Base-by-base conservation (phyloP, 441 rosid species). In the Erysimum pusillum region DNA sequence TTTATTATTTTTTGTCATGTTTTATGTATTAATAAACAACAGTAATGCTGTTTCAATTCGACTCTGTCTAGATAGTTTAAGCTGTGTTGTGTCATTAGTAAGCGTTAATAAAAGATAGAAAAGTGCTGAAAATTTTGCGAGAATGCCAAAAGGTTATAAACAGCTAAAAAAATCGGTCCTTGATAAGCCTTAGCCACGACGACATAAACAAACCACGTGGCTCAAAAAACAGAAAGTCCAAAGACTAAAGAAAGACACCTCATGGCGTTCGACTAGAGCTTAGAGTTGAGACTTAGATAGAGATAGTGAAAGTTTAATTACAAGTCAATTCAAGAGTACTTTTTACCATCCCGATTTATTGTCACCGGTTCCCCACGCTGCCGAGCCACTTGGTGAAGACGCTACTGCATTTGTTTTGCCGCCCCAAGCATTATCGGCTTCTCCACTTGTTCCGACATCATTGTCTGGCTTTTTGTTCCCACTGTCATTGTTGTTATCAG, bases 361-460 rank as follows among this genome's bases (percentile, higher is more conserved):
- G 34, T 44, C 65, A 64, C 64, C 28, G 18, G 71, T 58, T 58
- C 67, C 28, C 78, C 78, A 75, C 5, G 58, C 17, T 7, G 38
- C 10, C 20, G 75, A 51, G 68, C 54, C 67, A 60, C 68, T 39
- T 13, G 78, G 51, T 66, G 73, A 51, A 11, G 77, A 15, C 1
- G 48, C 5, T 45, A 38, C 75, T 39, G 68, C 57, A 3, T 65
- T 22, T 17, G 80, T 36, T 28, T 70, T 62, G 28, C 36, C 69
- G 35, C 80, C 87, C 83, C 87, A 75, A 6, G 77, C 69, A 34
- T 53, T 60, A 46, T 49, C 71, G 4, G 18, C 68, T 78, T 36
- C 82, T 63, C 82, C 81, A 36, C 62, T 66, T 7, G 61, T 39
- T 56, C 83, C 80, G 31, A 51, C 83, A 77, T 65, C 77, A 56